phyloP scores from a whole-genome alignment of 2,329 filamentous ascomycete genomes.

The Aotearoamyces nothofagi region DNA sequence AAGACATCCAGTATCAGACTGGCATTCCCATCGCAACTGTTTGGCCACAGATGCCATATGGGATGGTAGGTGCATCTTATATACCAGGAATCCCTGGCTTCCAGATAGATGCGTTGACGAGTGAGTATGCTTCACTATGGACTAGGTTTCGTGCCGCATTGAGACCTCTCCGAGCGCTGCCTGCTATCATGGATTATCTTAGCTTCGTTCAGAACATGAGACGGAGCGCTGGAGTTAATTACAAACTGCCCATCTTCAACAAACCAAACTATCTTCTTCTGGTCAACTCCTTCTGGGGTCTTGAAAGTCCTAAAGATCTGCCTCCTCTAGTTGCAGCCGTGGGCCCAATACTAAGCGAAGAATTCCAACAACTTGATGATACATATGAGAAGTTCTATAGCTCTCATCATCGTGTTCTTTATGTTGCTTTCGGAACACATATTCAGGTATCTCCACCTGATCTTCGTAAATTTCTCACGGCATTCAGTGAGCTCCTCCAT shows the following conservation, averaged over 20 bases:
- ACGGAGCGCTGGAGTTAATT: slow-evolving; percentile 21
- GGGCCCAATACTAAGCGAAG: slow-evolving; percentile 24
- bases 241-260: slow-evolving; percentile 13
- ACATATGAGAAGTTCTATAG: slow-evolving; percentile 17
- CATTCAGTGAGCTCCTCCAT: slow-evolving; percentile 13
- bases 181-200: too few relatives aligned
- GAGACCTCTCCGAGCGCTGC: too few relatives aligned
- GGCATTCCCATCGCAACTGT: slow-evolving; percentile 23
- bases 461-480: slow-evolving; percentile 21
- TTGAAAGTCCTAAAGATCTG: slow-evolving; percentile 26
- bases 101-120: too few relatives aligned
- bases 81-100: slow-evolving; percentile 26
- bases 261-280: slow-evolving; percentile 27
- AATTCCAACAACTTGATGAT: slow-evolving; percentile 18
- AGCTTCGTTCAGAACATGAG: too few relatives aligned
- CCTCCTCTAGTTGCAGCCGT: slow-evolving; percentile 24
- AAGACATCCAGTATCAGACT: slow-evolving; percentile 24
- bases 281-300: slow-evolving; percentile 28
- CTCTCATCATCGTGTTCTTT: slow-evolving; percentile 20
- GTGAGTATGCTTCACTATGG: too few relatives aligned
- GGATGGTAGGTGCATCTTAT: slow-evolving; percentile 22
- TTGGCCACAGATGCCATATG: slow-evolving; percentile 26
- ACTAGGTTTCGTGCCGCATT: too few relatives aligned
- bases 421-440: slow-evolving; percentile 27
- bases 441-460: slow-evolving; percentile 18